Percentiles rank a stretch among this genome's conserved stretches.
These are phyloP conservation scores for Kodamaea restingae DNA, from an alignment of 805 yeast species.

Conservation along the genomic window DNA sequence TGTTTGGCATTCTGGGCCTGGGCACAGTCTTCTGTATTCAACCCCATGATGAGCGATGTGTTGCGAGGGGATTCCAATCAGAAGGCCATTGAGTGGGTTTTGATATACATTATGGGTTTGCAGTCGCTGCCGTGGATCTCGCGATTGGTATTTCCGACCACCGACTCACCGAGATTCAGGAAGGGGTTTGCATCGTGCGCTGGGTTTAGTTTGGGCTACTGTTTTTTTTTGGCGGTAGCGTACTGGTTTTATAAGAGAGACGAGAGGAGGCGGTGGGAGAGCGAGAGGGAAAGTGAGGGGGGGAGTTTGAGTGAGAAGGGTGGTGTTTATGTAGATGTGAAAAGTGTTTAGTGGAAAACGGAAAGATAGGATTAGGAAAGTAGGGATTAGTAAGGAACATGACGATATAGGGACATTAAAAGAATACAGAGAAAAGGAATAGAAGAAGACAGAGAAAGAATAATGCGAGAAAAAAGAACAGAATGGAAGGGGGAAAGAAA, in stretches of 20 bases:
- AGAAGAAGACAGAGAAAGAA: no score
- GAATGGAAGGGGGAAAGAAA: no score
- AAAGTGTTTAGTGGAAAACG: no score
- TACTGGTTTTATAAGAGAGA: slow-evolving; percentile 46
- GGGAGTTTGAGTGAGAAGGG: no score
- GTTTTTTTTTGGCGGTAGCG: slow-evolving; percentile 20
- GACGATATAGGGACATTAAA: no score
- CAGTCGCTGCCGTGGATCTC: slow-evolving; percentile 19
- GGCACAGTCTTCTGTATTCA: slow-evolving; percentile 21
- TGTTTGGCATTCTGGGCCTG: slow-evolving; percentile 20
- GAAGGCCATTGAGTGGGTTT: slow-evolving; percentile 19
- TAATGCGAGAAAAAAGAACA: no score
- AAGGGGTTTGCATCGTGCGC: slow-evolving; percentile 31
- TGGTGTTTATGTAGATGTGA: no score
- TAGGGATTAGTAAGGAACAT: no score
- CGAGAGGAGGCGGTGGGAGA: no score
- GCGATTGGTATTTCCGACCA: slow-evolving; percentile 20
- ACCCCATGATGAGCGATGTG: slow-evolving; percentile 22
- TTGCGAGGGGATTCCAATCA: slow-evolving; percentile 19
- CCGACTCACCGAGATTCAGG: slow-evolving; percentile 21
- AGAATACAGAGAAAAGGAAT: no score
- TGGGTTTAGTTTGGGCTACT: slow-evolving; percentile 31
- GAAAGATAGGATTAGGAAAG: no score
- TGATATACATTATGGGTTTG: slow-evolving; percentile 14
- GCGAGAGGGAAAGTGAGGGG: no score